These are phyloP conservation scores for Geopyxis carbonaria DNA, from an alignment of 495 filamentous ascomycete species.

Conservation along the genomic window DNA sequence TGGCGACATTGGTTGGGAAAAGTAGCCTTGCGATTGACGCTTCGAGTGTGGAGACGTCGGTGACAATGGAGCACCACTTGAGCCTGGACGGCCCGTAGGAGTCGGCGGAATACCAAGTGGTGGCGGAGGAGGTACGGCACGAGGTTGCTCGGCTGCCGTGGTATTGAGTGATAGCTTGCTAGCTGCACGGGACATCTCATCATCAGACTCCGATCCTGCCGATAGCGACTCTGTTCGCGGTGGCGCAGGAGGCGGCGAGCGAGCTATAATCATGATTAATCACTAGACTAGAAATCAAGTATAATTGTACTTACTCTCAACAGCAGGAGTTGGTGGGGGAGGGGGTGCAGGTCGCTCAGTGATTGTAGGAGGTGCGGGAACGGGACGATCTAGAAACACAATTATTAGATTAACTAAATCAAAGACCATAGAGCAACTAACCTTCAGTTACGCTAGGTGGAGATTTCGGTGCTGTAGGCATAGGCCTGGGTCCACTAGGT, in stretches of 20 bases:
- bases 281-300: constrained; percentile 10
- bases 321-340: constrained; percentile 46
- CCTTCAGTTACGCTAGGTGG: constrained; percentile 38
- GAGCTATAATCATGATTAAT: constrained; percentile 28
- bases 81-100: constrained; percentile 31
- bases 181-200: constrained; percentile 65
- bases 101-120: too few relatives aligned
- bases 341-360: constrained; percentile 53
- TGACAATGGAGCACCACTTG: constrained; percentile 28
- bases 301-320: constrained; percentile 39
- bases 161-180: constrained; percentile 5
- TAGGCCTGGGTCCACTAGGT: constrained; percentile 30
- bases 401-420: too few relatives aligned
- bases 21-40: constrained; percentile 36
- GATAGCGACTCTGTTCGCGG: constrained; percentile 39
- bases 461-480: constrained; percentile 21
- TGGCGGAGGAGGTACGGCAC: constrained; percentile 28
- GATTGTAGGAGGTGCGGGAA: too few relatives aligned
- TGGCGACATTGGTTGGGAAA: constrained; percentile 29
- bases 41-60: constrained; percentile 35
- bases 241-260: constrained; percentile 33
- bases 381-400: constrained; percentile 33
- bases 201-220: constrained; percentile 77
- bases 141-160: constrained; percentile 13
- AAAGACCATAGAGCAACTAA: constrained; percentile 28